Base-by-base conservation (phyloP, 83 land plant genomes). In the Thuja plicata region DNA sequence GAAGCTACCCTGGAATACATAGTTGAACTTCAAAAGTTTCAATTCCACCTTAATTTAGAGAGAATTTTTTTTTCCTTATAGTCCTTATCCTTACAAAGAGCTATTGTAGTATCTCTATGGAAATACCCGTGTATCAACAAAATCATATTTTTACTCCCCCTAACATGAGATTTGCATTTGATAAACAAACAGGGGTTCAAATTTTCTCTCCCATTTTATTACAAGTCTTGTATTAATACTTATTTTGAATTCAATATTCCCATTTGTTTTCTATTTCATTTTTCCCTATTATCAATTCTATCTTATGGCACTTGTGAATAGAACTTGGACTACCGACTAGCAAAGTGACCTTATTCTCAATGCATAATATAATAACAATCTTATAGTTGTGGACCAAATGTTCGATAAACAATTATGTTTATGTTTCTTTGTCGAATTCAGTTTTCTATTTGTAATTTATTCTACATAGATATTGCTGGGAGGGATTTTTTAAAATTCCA, bases 11-110 rank as follows among this genome's bases (percentile, higher is more conserved):
- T 96, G 34, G 96, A 96, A 88, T 97, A 92, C 55, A 88, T 94
- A 35, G 95, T 96, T 50, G 91, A 96, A 90, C 94, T 97, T 79
- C 95, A 92, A 96, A 89, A 85, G 98, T 95, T 10, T 96, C 99
- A 71, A 93, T 97, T 87, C 95, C 99, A 13, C 99, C 98, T 24
- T 95, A 90, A 93, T 48, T 19, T 41, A 1, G 10, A 21, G 35
- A 41, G 8, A 6, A 41, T n/a, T 0, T 43, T 80, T 80, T 24
- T 0, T 1, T 80, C 12, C 46, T 40, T 41, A n/a, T 0, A 24
- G 37, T 41, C 24, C n/a, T 70, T 62, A 48, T 15, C 43, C 3
- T 34, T n/a, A 5, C 1, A 77, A 77, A 17, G 2, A 37, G 21
- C 19, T 1, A 17, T 77, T 0, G 38, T 77, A 77, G 19, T 37